Evolutionary conservation across 495 filamentous ascomycete species (phyloP), one percentile per base, ranked within the genome.

Genomic region (Ramalina intermedia): DNA sequence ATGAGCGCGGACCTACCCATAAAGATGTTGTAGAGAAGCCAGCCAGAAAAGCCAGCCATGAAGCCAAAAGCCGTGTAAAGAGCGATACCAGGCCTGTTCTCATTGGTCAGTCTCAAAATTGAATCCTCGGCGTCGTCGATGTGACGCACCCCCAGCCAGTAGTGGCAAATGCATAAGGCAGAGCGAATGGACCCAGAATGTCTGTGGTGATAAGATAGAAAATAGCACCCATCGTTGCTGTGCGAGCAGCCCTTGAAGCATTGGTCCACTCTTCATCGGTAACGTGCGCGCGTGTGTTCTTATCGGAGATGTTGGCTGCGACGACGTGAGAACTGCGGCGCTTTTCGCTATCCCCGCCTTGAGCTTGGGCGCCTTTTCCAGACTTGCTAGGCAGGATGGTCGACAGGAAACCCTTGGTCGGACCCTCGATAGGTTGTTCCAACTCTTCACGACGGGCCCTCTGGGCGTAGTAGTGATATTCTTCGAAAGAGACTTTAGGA

Each of bases 141-240:
- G 9, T 7, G n/a, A 20, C 18, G 37, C 13, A 52, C 50, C 61
- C 61, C 43, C 60, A 64, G 27, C 61, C 61, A 49, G 61, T 59
- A 20, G 57, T 48, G 18, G 60, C 56, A 33, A 64, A 59, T 11
- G 61, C 61, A 46, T 58, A 64, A 12, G 46, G 71, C 6, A 69
- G 62, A 45, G 64, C 68, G 51, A 70, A 78, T 0, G 78, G 78
- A 20, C 78, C 78, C 20, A 82, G 58, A 49, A 82, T 74, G 51
- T 80, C 76, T 11, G 78, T 81, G 0, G 77, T 76, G 54, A 78
- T 74, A 14, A 78, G 63, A 50, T 70, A 80, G 64, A 78, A 75
- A 16, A 69, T 54, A 24, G 70, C 68, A 18, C 67, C 68, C 56
- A 62, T 64, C 6, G 67, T 67, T 2, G 69, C 68, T 16, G 68